These are phyloP conservation scores for Plasmodium billcollinsi DNA, from an alignment of 169 alveolate species.

Conservation along the genomic window DNA sequence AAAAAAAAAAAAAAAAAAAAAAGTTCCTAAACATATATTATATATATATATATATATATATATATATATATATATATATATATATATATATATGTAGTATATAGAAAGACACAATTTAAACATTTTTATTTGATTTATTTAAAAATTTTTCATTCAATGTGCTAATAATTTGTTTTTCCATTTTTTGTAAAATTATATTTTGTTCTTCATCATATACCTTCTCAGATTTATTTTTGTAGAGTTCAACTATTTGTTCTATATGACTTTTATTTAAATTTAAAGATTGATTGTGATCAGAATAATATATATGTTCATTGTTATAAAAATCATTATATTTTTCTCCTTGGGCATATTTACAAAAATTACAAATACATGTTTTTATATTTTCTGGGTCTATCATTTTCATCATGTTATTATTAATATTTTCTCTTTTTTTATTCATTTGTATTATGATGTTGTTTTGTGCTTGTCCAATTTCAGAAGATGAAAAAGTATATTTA, in stretches of 20 bases:
- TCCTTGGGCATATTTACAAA: not conserved
- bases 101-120: too few relatives aligned
- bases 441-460: conserved; percentile 13
- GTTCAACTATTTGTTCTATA: not conserved
- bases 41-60: too few relatives aligned
- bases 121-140: not conserved
- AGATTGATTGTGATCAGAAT: not conserved
- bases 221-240: conserved; percentile 10
- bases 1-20: too few relatives aligned
- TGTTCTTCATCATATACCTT: conserved; percentile 3
- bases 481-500: conserved; percentile 32
- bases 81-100: too few relatives aligned
- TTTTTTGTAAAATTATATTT: conserved; percentile 14
- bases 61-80: too few relatives aligned
- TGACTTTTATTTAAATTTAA: not conserved
- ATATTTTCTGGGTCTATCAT: too few relatives aligned
- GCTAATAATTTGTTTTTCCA: conserved; percentile 9
- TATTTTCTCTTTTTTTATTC: not conserved
- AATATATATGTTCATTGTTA: too few relatives aligned
- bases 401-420: too few relatives aligned
- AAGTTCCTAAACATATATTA: too few relatives aligned
- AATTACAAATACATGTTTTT: conserved; percentile 23
- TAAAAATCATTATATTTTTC: not conserved
- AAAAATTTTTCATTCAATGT: not conserved
- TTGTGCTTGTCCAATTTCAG: conserved; percentile 27